Base-by-base conservation (phyloP, 305 asterid species). In the Caryopteris hybrid region DNA sequence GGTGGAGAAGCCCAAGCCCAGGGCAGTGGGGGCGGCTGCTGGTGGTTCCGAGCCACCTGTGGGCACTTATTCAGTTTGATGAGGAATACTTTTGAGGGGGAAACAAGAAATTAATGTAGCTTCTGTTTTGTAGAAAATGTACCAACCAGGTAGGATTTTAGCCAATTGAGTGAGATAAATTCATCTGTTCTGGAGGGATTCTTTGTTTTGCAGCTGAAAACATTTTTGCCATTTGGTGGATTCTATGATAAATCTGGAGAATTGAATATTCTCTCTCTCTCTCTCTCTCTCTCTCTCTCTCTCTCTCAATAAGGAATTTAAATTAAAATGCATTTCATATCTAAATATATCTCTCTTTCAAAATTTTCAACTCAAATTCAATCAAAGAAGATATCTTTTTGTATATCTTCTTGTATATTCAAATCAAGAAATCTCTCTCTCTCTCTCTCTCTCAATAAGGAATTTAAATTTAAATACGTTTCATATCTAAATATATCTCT, bases 1-100 rank as follows among this genome's bases (percentile, higher is more conserved):
- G 2, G 96, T 91, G 54, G 99, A 95, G 72, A 87, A 85, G 29
- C 56, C 86, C 7, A 85, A 85, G 74, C 85, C 93, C 1, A 86
- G 69, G 60, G 2, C 76, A 0, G 23, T 65, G 0, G 81, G 68
- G 0, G 80, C 84, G 18, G 83, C 79, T 25, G 81, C 76, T 1
- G 84, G 79, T 10, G 74, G 79, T 39, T 70, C 69, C 17, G 83
- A 81, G 18, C 64, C 75, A 8, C 83, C 78, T 3, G 25, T 78
- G 2, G 62, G 85, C 50, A 64, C 65, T 58, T 82, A 82, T 53
- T 76, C 80, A 0, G 85, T 86, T 78, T 86, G 61, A 79, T 76
- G 27, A 51, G n/a, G 4, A 50, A 20, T 13, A 33, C 60, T 2
- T 4, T 31, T 10, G 11, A 14, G 17, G 11, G 18, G 34, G 34